Evolutionary conservation across 2,329 filamentous ascomycete species (phyloP).

Genomic region (Pyrenophora teres): DNA sequence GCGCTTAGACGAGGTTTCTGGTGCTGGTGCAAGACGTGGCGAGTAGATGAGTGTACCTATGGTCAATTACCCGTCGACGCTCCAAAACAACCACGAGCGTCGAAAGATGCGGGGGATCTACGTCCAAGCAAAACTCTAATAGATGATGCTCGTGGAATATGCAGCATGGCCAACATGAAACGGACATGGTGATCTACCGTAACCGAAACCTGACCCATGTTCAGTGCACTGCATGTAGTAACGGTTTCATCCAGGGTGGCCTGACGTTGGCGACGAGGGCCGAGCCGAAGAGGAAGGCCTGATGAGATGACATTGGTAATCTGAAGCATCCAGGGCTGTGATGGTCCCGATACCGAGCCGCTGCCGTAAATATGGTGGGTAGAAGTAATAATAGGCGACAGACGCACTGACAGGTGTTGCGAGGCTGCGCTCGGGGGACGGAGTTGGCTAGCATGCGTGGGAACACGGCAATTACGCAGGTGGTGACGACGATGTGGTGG

Average conservation of each 20-base stretch:
- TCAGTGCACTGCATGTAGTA: background rate
- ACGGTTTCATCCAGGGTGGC: slow-evolving; percentile 7
- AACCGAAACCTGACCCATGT: slow-evolving; percentile 3
- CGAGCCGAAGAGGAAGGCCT: slow-evolving; percentile 3
- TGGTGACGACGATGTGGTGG: slow-evolving; percentile 4
- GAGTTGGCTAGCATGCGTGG: background rate
- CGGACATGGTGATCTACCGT: background rate
- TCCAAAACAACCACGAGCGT: no score
- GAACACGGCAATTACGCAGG: background rate
- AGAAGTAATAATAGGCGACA: background rate
- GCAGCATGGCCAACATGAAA: slow-evolving; percentile 2
- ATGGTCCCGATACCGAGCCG: no score
- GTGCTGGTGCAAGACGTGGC: no score
- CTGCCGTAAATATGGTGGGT: no score
- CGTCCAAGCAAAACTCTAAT: background rate
- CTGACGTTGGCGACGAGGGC: slow-evolving; percentile 4
- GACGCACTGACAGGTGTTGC: background rate
- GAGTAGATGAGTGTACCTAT: no score
- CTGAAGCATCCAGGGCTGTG: background rate
- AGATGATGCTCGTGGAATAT: background rate
- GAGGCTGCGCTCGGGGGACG: slow-evolving; percentile 1
- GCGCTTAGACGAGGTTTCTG: no score
- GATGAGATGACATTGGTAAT: background rate
- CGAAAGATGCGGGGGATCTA: no score
- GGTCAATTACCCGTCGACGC: no score